phyloP scores from a whole-genome alignment of 2,329 filamentous ascomycete genomes.

The Didymella glomerata region DNA sequence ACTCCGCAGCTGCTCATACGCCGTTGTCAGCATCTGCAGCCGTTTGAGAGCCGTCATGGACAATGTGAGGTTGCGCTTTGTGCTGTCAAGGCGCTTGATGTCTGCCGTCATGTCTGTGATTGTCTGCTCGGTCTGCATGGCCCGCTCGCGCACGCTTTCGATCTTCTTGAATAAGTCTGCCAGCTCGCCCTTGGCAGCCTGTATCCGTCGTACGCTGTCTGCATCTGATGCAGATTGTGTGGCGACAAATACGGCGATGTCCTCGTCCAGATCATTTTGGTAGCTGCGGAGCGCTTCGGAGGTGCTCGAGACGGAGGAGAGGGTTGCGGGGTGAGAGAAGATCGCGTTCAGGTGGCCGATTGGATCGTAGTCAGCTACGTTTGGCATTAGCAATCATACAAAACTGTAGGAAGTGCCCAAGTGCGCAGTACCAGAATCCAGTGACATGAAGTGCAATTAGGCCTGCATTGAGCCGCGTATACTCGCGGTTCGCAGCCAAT shows the following conservation, averaged over 20 bases:
- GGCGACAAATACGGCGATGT: constrained; percentile 76
- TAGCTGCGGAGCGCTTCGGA: constrained; percentile 76
- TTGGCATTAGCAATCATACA: constrained; percentile 35
- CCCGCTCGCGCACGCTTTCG: constrained; percentile 87
- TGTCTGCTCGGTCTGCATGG: constrained; percentile 89
- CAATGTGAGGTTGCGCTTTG: constrained; percentile 93
- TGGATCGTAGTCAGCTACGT: constrained; percentile 84
- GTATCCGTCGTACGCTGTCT: constrained; percentile 89
- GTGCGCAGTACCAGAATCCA: constrained; percentile 49
- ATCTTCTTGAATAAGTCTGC: constrained; percentile 92
- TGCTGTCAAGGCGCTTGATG: constrained; percentile 95
- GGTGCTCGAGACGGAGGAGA: constrained; percentile 78
- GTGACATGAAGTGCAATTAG: constrained; percentile 48
- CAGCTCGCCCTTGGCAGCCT: constrained; percentile 88
- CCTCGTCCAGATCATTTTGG: constrained; percentile 81
- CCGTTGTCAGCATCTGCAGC: constrained; percentile 97
- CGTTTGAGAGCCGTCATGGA: constrained; percentile 98
- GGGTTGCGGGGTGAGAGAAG: constrained; percentile 87
- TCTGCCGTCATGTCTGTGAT: constrained; percentile 99
- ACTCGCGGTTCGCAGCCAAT: constrained; percentile 38
- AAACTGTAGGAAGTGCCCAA: constrained; percentile 15
- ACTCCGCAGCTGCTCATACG: constrained; percentile 93
- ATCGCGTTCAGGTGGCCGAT: constrained; percentile 92
- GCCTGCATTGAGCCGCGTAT: constrained; percentile 48
- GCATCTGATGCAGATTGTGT: constrained; percentile 84